A percentile compares a stretch with the other conserved stretches of the same genome.
Evolutionary conservation across 805 yeast genomes (phyloP).

Genomic region (Torulaspora indica): DNA sequence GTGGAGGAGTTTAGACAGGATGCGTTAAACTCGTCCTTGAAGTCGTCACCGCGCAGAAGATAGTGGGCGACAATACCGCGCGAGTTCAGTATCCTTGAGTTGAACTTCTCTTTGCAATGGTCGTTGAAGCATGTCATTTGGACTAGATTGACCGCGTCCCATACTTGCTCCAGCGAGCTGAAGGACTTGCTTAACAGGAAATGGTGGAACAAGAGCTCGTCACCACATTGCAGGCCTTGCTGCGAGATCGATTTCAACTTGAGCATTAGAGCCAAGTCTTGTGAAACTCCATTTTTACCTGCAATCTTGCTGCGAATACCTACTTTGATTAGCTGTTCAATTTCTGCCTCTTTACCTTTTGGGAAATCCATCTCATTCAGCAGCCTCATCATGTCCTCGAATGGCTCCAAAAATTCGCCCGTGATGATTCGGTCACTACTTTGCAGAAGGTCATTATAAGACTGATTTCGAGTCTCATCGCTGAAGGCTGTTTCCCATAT

Average conservation of each 20-base stretch:
- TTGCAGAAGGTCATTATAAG: conserved; percentile 28
- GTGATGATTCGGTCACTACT: conserved; percentile 24
- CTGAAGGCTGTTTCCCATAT: conserved; percentile 34
- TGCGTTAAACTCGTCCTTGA: conserved; percentile 32
- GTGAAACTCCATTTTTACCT: conserved; percentile 16
- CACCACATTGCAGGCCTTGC: conserved; percentile 37
- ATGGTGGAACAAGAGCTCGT: conserved; percentile 35
- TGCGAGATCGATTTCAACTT: conserved; percentile 37
- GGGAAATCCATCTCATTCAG: conserved; percentile 33
- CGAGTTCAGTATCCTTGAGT: conserved; percentile 30
- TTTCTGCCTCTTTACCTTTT: conserved; percentile 30
- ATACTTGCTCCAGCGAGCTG: conserved; percentile 22
- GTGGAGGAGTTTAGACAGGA: conserved; percentile 31
- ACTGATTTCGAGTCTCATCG: conserved; percentile 19
- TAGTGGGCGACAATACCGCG: conserved; percentile 35
- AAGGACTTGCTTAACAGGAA: conserved; percentile 25
- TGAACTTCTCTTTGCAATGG: conserved; percentile 28
- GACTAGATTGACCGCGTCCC: conserved; percentile 34
- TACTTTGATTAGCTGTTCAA: conserved; percentile 20
- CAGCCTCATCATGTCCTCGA: conserved; percentile 37
- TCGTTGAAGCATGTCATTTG: conserved; percentile 35
- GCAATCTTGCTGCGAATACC: conserved; percentile 20
- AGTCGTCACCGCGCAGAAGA: conserved; percentile 31
- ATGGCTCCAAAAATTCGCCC: conserved; percentile 36
- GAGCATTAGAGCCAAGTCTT: conserved; percentile 30